A percentile compares a stretch with the other conserved stretches of the same genome.
phyloP scores from a whole-genome alignment of 305 asterid species.

The Stenogyne calaminthoides region DNA sequence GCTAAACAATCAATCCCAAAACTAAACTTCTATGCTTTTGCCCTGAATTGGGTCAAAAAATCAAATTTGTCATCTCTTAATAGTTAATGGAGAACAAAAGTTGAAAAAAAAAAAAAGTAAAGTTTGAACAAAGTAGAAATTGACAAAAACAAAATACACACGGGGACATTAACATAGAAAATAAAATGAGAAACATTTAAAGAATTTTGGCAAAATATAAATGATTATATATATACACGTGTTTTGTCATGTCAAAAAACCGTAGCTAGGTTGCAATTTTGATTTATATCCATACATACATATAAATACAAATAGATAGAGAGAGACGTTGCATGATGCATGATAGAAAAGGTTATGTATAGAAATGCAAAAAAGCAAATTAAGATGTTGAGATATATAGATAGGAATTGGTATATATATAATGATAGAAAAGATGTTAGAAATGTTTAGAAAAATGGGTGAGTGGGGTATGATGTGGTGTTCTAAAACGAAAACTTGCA shows the following conservation, averaged over 20 bases:
- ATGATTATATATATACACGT: neutral
- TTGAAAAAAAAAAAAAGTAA: neutral
- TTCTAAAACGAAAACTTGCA: conserved; percentile 44
- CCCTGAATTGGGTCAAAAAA: neutral
- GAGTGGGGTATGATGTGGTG: conserved; percentile 40
- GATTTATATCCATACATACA: neutral
- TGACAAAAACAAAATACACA: no score
- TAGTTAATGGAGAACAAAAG: neutral
- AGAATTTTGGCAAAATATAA: neutral
- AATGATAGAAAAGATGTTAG: neutral
- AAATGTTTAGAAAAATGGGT: neutral
- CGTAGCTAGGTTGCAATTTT: neutral
- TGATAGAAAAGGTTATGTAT: neutral
- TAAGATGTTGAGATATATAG: neutral
- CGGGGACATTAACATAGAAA: no score
- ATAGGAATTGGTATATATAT: neutral
- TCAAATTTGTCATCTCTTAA: neutral
- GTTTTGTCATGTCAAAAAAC: neutral
- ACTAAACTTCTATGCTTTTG: no score
- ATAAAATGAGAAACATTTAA: neutral
- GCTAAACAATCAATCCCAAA: no score
- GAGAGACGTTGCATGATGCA: neutral
- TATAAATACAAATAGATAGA: neutral
- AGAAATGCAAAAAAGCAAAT: neutral
- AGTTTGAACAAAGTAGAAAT: no score